Evolutionary conservation across 345 rosid genomes (phyloP).

Genomic region (Gossypium rotundifolium): DNA sequence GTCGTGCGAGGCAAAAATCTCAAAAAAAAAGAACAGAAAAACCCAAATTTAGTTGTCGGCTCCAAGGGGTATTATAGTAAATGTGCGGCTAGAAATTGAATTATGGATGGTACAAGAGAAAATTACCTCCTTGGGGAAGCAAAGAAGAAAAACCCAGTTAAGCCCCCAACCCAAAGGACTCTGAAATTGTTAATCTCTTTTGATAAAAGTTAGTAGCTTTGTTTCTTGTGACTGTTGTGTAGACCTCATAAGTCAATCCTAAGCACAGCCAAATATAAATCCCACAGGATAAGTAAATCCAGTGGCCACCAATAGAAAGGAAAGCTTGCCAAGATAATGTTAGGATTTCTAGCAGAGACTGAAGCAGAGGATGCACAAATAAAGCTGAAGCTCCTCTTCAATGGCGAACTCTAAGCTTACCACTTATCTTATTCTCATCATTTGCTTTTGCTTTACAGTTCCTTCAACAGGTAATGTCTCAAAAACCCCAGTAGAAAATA

Average conservation of each 20-base stretch:
- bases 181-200: conserved; percentile 5
- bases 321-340: conserved; percentile 55
- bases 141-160: not conserved
- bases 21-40: not conserved
- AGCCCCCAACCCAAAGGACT: conserved; percentile 6
- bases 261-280: not conserved
- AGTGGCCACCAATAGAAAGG: not conserved
- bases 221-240: not conserved
- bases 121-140: not conserved
- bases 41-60: conserved; percentile 13
- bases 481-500: not conserved
- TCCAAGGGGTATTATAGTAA: conserved; percentile 20
- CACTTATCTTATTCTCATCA: conserved; percentile 14
- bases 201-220: not conserved
- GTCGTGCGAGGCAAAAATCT: not conserved
- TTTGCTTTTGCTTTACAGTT: conserved; percentile 27
- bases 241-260: conserved; percentile 18
- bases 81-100: not conserved
- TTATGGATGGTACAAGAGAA: not conserved
- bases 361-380: conserved; percentile 39
- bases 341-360: conserved; percentile 39
- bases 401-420: conserved; percentile 55
- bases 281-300: conserved; percentile 8
- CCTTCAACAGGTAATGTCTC: conserved; percentile 18
- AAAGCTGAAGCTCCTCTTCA: conserved; percentile 46